Conservation (phyloP, 2,329 filamentous ascomycete species). For the Cercospora sojina region DNA sequence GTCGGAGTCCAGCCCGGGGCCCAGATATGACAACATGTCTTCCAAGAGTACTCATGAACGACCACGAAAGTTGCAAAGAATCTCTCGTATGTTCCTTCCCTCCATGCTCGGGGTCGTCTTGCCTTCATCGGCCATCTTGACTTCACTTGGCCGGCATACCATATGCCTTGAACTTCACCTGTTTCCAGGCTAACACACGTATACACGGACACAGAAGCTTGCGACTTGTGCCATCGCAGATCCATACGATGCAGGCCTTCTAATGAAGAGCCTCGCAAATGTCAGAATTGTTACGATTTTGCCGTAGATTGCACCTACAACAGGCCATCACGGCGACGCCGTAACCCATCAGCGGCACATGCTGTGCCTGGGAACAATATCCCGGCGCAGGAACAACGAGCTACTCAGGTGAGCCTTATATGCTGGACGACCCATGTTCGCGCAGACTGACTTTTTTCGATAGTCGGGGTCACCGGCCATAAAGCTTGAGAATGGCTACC, state of each 20-base stretch:
- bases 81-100: slow-evolving; percentile 26
- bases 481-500: slow-evolving; percentile 20
- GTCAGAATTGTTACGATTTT: slow-evolving; percentile 54
- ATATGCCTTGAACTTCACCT: background rate
- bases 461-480: slow-evolving; percentile 23
- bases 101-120: background rate
- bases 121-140: background rate
- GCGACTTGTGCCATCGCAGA: slow-evolving; percentile 53
- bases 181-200: background rate
- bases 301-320: slow-evolving; percentile 51
- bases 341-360: slow-evolving; percentile 27
- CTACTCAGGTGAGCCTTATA: slow-evolving; percentile 2
- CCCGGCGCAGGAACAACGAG: slow-evolving; percentile 24
- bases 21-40: slow-evolving; percentile 8
- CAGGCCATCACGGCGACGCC: slow-evolving; percentile 44
- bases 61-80: slow-evolving; percentile 40
- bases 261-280: slow-evolving; percentile 39
- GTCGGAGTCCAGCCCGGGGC: slow-evolving; percentile 2
- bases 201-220: slow-evolving; percentile 28
- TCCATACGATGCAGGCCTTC: slow-evolving; percentile 48
- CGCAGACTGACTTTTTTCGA: background rate
- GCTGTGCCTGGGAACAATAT: slow-evolving; percentile 28
- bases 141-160: background rate
- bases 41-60: slow-evolving; percentile 27
- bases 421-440: background rate